Evolutionary conservation across 2,329 filamentous ascomycete genomes (phyloP).

Genomic region (Trichothecium sympodiale): DNA sequence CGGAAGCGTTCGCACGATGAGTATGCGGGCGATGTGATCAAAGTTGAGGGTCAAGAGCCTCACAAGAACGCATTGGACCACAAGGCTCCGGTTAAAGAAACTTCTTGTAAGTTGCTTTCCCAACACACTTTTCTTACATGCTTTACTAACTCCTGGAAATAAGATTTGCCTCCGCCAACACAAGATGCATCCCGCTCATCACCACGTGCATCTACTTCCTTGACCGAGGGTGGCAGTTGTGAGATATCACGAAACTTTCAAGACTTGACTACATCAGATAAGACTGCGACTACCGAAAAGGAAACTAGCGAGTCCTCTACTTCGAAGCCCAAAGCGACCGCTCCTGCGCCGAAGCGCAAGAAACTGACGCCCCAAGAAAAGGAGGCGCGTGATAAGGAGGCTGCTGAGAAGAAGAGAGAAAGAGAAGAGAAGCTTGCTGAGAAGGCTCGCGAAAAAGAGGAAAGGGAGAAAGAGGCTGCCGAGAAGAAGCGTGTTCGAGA

Average conservation of each 20-base stretch:
- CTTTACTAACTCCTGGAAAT: slow-evolving; percentile 7
- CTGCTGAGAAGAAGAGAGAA: slow-evolving; percentile 22
- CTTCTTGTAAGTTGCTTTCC: too few relatives aligned
- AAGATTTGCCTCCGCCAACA: slow-evolving; percentile 14
- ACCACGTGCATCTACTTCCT: slow-evolving; percentile 16
- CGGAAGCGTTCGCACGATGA: slow-evolving; percentile 37
- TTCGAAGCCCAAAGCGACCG: slow-evolving; percentile 9
- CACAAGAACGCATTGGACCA: neutral
- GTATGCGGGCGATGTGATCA: slow-evolving; percentile 24
- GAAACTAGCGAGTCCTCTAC: slow-evolving; percentile 5
- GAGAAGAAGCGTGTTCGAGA: slow-evolving; percentile 12
- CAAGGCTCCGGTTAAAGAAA: too few relatives aligned
- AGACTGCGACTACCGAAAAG: slow-evolving; percentile 6
- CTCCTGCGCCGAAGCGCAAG: slow-evolving; percentile 27
- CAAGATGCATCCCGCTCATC: slow-evolving; percentile 15
- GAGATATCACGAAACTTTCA: slow-evolving; percentile 25
- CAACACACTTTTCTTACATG: too few relatives aligned
- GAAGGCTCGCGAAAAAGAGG: slow-evolving; percentile 27
- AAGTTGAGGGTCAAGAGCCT: too few relatives aligned
- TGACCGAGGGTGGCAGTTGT: slow-evolving; percentile 31
- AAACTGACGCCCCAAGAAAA: slow-evolving; percentile 30
- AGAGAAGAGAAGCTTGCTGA: slow-evolving; percentile 25
- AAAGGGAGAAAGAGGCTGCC: slow-evolving; percentile 30
- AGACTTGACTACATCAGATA: slow-evolving; percentile 21
- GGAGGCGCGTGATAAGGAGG: slow-evolving; percentile 25